Evolutionary conservation across 768 basidiomycete genomes (phyloP), one percentile per base, ranked within the genome.

Genomic region (Leccinum truebloodii): DNA sequence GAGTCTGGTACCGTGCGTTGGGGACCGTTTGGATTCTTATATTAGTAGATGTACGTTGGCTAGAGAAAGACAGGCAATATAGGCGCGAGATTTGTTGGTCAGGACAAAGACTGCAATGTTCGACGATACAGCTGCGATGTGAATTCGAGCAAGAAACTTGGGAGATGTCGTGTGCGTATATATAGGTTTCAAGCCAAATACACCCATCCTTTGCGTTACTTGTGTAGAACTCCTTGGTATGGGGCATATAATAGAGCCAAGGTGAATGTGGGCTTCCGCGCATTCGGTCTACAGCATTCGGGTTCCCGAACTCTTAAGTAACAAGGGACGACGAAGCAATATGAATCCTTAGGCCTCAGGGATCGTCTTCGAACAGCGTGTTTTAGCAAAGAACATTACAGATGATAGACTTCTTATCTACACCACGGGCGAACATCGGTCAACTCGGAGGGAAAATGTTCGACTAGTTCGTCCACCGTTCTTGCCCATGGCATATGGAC

Each of bases 381-480:
- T 16, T 37, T 1, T 37, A 37, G 6, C 35, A 37, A 37, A 37
- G 35, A 37, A 37, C 35, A 16, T 16, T 57, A 64, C 44, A 62
- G 14, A 63, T 12, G 28, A 52, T 30, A 59, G 37, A 57, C 46
- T 41, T 59, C 51, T 51, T 50, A 61, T 55, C 55, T 56, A 64
- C 63, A 54, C 49, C 35, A 52, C 37, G 50, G 57, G 44, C 49
- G 49, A 50, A 34, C 52, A 59, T 58, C 55, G 35, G 35, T 67
- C 52, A 63, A 63, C 55, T 52, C n/a, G 51, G 58, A 54, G 52
- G 32, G 16, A n/a, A 34, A 18, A 30, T 30, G 26, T 58, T 30
- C 20, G n/a, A 60, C 59, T 54, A 48, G 44, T 63, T 66, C 65
- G 64, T 64, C 63, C 61, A 52, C 60, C n/a, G 56, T 49, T 22